Percentiles rank a stretch among this genome's conserved stretches.
Conservation (phyloP, 139 green algal genomes). For the Desmodesmus armatus region DNA sequence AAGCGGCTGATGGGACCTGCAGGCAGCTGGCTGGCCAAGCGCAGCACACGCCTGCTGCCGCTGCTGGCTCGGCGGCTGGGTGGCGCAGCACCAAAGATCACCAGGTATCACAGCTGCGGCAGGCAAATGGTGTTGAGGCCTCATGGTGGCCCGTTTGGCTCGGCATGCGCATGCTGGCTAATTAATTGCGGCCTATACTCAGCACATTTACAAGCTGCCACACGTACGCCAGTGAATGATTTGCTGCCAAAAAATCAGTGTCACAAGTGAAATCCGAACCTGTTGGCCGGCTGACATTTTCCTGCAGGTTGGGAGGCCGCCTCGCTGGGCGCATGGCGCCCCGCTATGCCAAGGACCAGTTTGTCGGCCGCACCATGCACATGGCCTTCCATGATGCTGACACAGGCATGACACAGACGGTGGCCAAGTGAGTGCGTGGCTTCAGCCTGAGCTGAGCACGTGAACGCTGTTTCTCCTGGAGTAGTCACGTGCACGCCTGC, state of each 20-base stretch:
- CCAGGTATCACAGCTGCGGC: background rate
- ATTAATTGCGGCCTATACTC: too few species aligned
- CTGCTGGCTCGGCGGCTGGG: background rate
- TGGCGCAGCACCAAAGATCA: background rate
- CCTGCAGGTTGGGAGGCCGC: background rate
- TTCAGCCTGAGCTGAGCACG: background rate
- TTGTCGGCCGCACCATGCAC: conserved; percentile 13
- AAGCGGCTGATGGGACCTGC: background rate
- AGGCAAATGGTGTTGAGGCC: too few species aligned
- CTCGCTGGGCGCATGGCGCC: conserved; percentile 32
- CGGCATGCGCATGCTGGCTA: too few species aligned
- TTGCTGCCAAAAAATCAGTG: too few species aligned
- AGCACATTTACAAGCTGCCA: too few species aligned
- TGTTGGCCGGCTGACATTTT: background rate
- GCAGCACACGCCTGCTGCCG: conserved; percentile 3
- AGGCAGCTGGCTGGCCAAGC: background rate
- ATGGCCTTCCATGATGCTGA: conserved; percentile 13
- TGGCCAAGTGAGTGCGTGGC: conserved; percentile 12
- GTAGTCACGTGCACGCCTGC: too few species aligned
- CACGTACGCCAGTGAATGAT: too few species aligned
- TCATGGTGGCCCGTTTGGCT: too few species aligned
- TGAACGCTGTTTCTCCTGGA: background rate
- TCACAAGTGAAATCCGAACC: too few species aligned
- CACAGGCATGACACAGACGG: conserved; percentile 9
- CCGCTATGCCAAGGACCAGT: conserved; percentile 25